Conservation (phyloP, 257 asterid species). For the Datura wrightii region DNA sequence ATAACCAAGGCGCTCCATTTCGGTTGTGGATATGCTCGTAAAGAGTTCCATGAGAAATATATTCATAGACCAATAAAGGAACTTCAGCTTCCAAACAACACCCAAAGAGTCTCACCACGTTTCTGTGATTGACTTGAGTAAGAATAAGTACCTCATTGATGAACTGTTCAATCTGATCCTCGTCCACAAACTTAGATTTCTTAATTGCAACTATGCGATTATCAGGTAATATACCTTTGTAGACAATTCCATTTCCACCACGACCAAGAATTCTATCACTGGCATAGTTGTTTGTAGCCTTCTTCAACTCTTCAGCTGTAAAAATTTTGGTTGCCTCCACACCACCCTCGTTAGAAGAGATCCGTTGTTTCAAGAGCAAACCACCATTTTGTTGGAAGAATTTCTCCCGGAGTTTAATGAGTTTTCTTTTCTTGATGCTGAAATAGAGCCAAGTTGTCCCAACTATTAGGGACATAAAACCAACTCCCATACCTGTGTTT, state of each 20-base stretch:
- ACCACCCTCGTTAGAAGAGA: slow-evolving; percentile 53
- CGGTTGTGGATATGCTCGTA: slow-evolving; percentile 55
- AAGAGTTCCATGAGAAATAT: slow-evolving; percentile 67
- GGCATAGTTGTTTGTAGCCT: slow-evolving; percentile 64
- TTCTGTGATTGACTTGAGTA: slow-evolving; percentile 74
- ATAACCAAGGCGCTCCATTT: slow-evolving; percentile 51
- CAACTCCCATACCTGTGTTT: slow-evolving; percentile 65
- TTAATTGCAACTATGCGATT: slow-evolving; percentile 68
- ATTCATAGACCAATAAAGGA: slow-evolving; percentile 73
- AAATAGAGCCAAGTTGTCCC: slow-evolving; percentile 63
- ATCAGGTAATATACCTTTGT: slow-evolving; percentile 64
- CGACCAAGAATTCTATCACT: slow-evolving; percentile 65
- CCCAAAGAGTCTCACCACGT: slow-evolving; percentile 74
- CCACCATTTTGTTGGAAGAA: slow-evolving; percentile 89
- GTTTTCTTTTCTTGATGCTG: slow-evolving; percentile 53
- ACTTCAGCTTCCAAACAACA: slow-evolving; percentile 82
- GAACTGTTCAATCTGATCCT: slow-evolving; percentile 68
- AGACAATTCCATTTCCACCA: slow-evolving; percentile 81
- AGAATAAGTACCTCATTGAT: slow-evolving; percentile 81
- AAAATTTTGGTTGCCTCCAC: slow-evolving; percentile 60
- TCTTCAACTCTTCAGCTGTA: slow-evolving; percentile 63
- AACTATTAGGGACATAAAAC: slow-evolving; percentile 58
- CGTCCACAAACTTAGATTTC: slow-evolving; percentile 63
- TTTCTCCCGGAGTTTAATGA: slow-evolving; percentile 52
- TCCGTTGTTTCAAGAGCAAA: slow-evolving; percentile 55